phyloP scores from a whole-genome alignment of 768 basidiomycete species.

The Rhodosporidiobolus odoratus region DNA sequence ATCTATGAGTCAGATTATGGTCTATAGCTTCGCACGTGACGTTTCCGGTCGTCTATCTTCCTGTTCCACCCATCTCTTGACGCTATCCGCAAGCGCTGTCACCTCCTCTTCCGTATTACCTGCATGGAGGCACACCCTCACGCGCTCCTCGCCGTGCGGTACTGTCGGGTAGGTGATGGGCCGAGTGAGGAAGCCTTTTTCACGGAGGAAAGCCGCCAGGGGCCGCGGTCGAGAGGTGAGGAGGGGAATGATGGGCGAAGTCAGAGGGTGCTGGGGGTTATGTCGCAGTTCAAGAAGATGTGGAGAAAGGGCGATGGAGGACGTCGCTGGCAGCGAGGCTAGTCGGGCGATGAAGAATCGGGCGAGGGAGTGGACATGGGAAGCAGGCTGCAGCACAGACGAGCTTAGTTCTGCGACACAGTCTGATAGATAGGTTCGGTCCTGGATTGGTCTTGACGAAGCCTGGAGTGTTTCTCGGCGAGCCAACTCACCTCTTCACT shows the following conservation, averaged over 20 bases:
- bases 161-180: slow-evolving; percentile 67
- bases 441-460: no score
- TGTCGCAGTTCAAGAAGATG: slow-evolving; percentile 44
- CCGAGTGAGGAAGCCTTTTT: slow-evolving; percentile 46
- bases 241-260: slow-evolving; percentile 79
- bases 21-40: not conserved
- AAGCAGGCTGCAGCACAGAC: slow-evolving; percentile 6
- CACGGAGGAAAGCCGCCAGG: slow-evolving; percentile 62
- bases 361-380: slow-evolving; percentile 32
- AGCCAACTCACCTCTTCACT: slow-evolving; percentile 47
- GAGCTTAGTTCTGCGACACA: no score
- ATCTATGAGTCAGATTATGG: no score
- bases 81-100: slow-evolving; percentile 54
- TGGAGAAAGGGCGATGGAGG: slow-evolving; percentile 49
- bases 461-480: no score
- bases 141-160: slow-evolving; percentile 74
- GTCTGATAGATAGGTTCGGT: no score
- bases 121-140: slow-evolving; percentile 82
- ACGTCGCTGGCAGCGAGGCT: slow-evolving; percentile 44
- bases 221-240: slow-evolving; percentile 70
- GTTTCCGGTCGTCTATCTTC: not conserved
- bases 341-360: slow-evolving; percentile 6
- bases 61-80: slow-evolving; percentile 45
- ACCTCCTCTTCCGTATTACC: slow-evolving; percentile 65
- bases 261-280: slow-evolving; percentile 1